Base-by-base conservation (phyloP, 192 early-diverging fungal genomes). In the Podila epigama region DNA sequence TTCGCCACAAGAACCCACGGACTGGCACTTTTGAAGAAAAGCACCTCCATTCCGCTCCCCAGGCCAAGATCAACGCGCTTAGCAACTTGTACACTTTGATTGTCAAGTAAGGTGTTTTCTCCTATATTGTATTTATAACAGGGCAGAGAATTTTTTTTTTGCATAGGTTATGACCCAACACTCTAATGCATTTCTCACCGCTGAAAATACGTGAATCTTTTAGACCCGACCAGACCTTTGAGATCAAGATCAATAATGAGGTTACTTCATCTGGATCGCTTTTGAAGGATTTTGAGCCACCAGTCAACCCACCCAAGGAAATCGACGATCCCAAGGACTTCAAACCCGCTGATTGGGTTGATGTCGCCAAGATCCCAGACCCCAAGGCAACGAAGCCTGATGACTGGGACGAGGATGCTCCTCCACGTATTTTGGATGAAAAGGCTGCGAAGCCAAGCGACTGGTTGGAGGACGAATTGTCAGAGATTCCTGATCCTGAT, bases 281-380 rank as follows among this genome's bases (percentile, higher is more conserved):
- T 41, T 75, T 96, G 27, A 85, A 88, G 33, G 89, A 91, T 81
- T 93, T 97, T 83, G 82, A 66, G 34, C 95, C 95, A 20, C 69
- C 95, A 8, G 93, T 97, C 42, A 96, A 96, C 82, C 95, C 96
- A 32, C 89, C 92, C 42, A 92, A 92, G 81, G 92, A 93, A 69
- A 92, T 92, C 48, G 86, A 86, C 31, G 91, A 92, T 33, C 85
- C 81, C 41, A 77, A 64, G 51, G 96, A 97, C 83, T 80, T 63
- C 57, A 96, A 95, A 87, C 96, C 96, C 18, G 77, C 75, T 5
- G 90, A 95, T 83, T 97, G 96, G 96, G 94, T 94, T 28, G 94
- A 95, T 54, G 84, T 86, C 29, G 92, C 90, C 58, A 87, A 92
- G 79, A 95, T 97, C 56, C 66, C 88, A 9, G 96, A 97, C 77